Evolutionary conservation across 1,284 basidiomycete species (phyloP), one percentile per base, ranked within the genome.

Genomic region (Fomitiporia mediterranea): DNA sequence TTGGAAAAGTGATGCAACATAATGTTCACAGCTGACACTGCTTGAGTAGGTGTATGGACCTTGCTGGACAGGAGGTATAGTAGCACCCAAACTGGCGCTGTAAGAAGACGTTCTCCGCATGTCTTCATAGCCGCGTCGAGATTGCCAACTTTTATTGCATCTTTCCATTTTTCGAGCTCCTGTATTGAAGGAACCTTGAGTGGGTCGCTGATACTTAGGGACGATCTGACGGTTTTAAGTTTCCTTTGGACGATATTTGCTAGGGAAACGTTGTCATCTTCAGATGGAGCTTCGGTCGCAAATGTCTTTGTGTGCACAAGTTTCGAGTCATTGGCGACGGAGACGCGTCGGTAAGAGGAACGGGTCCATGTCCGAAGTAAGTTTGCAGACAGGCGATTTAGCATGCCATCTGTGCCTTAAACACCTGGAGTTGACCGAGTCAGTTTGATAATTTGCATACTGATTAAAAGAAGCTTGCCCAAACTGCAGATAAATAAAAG

Each of bases 1-100:
- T 53, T 34, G 6, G 69, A 58, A 17, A 78, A 67, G 57, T 78
- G 71, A 2, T 66, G 57, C 50, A 71, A 69, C 21, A 70, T 70
- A 46, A 79, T 62, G 40, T 72, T 68, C 25, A 76, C 58, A 1
- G 71, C 67, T 1, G 69, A 67, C 15, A 69, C 65, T 0, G 78
- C 78, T 27, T 84, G 72, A 3, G 61, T 57, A 2, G 69, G 63
- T 1, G 73, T 69, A n/a, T 66, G 68, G 6, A 82, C 72, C 64
- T 74, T 78, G 64, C 76, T 75, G n/a, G 68, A 70, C 2, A 79
- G 68, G 34, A 84, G 67, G 42, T 77, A 74, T 19, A 86, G 67
- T 4, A 79, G 65, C 15, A 83, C 67, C 83, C 83, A 87, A 1
- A 74, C 25, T 9, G 56, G 56, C 15, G 52, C 46, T 9, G 59